Percentiles rank a stretch among this genome's conserved stretches.
These are phyloP conservation scores for Debaryomyces robertsiae DNA, from an alignment of 1,139 yeast genomes.

Conservation along the genomic window DNA sequence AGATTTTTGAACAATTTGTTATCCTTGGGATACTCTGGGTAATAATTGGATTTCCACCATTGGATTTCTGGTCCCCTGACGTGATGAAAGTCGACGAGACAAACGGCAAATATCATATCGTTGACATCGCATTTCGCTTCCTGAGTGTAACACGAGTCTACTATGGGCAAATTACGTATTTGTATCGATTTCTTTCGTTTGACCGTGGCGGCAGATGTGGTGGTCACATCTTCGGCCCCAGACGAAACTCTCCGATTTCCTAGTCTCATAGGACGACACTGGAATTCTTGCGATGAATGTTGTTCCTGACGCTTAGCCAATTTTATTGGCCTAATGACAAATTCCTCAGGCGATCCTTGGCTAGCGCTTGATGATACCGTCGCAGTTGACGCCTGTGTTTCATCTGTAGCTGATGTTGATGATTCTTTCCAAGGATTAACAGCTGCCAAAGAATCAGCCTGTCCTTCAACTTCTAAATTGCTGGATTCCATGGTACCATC, in stretches of 20 bases:
- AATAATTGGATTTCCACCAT: conserved; percentile 78
- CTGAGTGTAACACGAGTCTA: conserved; percentile 15
- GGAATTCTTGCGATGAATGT: conserved; percentile 29
- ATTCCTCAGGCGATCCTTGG: conserved; percentile 10
- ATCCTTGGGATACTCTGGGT: conserved; percentile 37
- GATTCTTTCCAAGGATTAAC: conserved; percentile 4
- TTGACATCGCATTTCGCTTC: conserved; percentile 17
- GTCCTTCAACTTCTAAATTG: conserved; percentile 3
- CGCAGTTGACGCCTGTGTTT: conserved; percentile 2
- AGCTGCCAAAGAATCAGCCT: neutral
- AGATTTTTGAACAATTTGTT: conserved; percentile 76
- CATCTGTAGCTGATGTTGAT: conserved; percentile 1
- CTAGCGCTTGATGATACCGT: conserved; percentile 1
- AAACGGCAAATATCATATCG: conserved; percentile 72
- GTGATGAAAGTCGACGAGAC: conserved; percentile 93
- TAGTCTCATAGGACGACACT: conserved; percentile 36
- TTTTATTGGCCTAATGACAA: conserved; percentile 33
- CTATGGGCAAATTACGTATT: conserved; percentile 41
- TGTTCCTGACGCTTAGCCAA: conserved; percentile 32
- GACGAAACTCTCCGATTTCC: conserved; percentile 21
- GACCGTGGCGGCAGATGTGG: conserved; percentile 3
- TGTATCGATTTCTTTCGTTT: conserved; percentile 28
- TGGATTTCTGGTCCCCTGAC: conserved; percentile 94
- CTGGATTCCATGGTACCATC: conserved; percentile 8
- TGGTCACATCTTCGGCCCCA: conserved; percentile 10